These are phyloP conservation scores for Parascedosporium putredinis DNA, from an alignment of 2,329 filamentous ascomycete species.

Conservation along the genomic window DNA sequence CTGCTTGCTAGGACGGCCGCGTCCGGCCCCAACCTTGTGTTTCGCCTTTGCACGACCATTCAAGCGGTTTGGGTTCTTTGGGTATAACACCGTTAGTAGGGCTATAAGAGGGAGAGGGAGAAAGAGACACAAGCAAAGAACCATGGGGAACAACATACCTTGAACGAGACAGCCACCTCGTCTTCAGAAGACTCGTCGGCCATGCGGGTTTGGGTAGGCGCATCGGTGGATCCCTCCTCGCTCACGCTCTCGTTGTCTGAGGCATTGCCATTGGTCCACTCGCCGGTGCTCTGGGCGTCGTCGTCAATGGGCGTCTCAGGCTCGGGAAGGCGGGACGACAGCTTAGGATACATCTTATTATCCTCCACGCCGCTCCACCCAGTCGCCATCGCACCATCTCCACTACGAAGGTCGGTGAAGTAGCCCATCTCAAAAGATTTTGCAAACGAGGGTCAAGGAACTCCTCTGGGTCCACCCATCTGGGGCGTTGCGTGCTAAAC, in stretches of 20 bases:
- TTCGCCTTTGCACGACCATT: conserved; percentile 33
- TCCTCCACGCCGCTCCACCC: conserved; percentile 58
- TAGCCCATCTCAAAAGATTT: conserved; percentile 65
- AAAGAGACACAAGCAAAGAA: no score
- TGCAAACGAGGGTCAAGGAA: conserved; percentile 55
- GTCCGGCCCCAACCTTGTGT: conserved; percentile 22
- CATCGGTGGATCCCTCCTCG: conserved; percentile 32
- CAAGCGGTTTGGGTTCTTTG: conserved; percentile 14
- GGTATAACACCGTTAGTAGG: background rate
- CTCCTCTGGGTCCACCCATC: conserved; percentile 39
- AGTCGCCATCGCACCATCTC: conserved; percentile 52
- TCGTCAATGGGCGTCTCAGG: conserved; percentile 32
- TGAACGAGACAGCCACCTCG: conserved; percentile 25
- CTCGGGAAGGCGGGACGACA: conserved; percentile 35
- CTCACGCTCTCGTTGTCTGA: conserved; percentile 44
- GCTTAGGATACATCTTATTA: conserved; percentile 44
- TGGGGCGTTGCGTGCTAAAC: conserved; percentile 40
- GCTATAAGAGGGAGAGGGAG: background rate
- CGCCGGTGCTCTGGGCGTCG: conserved; percentile 35
- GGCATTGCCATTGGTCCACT: conserved; percentile 32
- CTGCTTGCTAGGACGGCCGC: conserved; percentile 1
- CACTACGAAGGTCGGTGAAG: conserved; percentile 32
- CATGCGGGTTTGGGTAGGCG: conserved; percentile 40
- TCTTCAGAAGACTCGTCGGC: conserved; percentile 49
- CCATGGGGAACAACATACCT: conserved; percentile 20